phyloP scores from a whole-genome alignment of 1,284 basidiomycete species.

The Takashimella tepidaria region DNA sequence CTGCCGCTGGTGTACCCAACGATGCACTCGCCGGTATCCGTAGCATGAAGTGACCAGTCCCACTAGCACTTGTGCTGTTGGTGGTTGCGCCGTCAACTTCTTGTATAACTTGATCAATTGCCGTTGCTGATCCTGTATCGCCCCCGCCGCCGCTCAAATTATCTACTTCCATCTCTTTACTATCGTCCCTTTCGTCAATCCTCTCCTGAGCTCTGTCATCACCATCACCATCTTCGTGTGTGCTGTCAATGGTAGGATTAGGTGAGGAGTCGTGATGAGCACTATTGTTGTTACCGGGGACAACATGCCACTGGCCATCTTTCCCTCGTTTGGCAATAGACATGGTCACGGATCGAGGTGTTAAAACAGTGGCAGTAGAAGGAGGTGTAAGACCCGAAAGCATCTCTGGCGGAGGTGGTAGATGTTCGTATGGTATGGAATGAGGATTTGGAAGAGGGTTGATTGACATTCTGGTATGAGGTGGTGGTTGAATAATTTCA shows the following conservation, averaged over 20 bases:
- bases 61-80: background rate
- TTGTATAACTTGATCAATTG: background rate
- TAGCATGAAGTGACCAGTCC: background rate
- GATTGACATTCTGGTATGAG: background rate
- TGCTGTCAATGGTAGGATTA: too few relatives aligned
- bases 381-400: background rate
- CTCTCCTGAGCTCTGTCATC: background rate
- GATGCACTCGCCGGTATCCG: background rate
- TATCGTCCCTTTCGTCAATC: background rate
- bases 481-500: background rate
- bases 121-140: background rate
- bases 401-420: background rate
- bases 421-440: background rate
- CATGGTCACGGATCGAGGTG: background rate
- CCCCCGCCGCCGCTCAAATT: background rate
- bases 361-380: background rate
- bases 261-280: background rate
- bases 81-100: background rate
- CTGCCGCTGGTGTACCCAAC: background rate
- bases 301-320: background rate
- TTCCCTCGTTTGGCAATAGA: background rate
- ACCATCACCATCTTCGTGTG: background rate
- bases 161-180: background rate
- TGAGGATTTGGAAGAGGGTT: background rate
- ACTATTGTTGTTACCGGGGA: background rate